Conservation (phyloP, 495 filamentous ascomycete genomes). For the Amorphotheca resinae region DNA sequence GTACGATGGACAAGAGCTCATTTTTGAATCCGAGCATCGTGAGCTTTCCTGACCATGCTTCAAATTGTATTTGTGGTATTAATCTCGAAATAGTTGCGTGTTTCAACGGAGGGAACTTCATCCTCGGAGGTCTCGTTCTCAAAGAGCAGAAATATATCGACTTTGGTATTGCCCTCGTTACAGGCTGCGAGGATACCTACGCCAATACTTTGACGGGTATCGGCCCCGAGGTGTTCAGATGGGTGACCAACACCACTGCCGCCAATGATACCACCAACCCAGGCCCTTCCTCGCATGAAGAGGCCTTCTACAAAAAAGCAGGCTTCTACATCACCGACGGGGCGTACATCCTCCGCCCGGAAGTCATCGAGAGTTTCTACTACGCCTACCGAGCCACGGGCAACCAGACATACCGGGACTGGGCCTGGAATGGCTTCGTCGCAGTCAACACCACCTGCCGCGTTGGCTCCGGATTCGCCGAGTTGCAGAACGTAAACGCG, state of each 20-base stretch:
- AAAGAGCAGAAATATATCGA: constrained; percentile 48
- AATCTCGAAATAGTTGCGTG: constrained; percentile 41
- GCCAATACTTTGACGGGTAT: constrained; percentile 53
- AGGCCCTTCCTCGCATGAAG: constrained; percentile 32
- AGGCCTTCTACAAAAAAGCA: constrained; percentile 44
- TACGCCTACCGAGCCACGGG: constrained; percentile 75
- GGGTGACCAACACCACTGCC: constrained; percentile 33
- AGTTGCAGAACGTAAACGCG: constrained; percentile 53
- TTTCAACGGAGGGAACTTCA: constrained; percentile 79
- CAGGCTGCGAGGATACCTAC: constrained; percentile 68
- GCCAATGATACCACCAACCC: constrained; percentile 24
- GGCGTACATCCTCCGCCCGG: constrained; percentile 62
- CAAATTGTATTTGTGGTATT: background rate
- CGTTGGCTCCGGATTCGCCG: constrained; percentile 54
- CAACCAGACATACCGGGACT: constrained; percentile 58
- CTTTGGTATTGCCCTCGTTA: constrained; percentile 63
- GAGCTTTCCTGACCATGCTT: constrained; percentile 5
- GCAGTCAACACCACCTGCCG: constrained; percentile 53
- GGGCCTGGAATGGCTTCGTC: constrained; percentile 74
- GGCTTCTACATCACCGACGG: constrained; percentile 64
- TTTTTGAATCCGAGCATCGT: constrained; percentile 46
- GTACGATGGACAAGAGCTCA: constrained; percentile 38
- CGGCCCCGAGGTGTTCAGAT: constrained; percentile 67
- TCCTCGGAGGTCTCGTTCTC: constrained; percentile 69
- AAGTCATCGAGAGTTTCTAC: constrained; percentile 81